A percentile compares a stretch with the other conserved stretches of the same genome.
phyloP scores from a whole-genome alignment of 2,329 filamentous ascomycete genomes.

The Nectriaceae sp. region DNA sequence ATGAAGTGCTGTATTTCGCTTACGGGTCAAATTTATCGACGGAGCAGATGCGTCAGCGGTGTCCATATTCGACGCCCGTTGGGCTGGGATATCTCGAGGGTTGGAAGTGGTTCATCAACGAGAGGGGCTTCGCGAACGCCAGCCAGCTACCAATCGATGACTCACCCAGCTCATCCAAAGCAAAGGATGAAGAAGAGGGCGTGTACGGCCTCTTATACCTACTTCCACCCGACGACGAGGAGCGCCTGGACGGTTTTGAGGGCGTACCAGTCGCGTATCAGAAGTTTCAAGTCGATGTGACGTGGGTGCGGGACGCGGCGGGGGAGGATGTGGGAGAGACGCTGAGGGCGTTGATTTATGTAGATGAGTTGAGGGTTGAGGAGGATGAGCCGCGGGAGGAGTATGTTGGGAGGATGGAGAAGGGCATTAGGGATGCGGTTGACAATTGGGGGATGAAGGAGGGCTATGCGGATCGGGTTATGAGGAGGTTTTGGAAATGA shows the following conservation, averaged over 20 bases:
- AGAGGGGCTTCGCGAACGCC: conserved; percentile 70
- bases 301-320: conserved; percentile 26
- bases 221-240: conserved; percentile 52
- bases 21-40: conserved; percentile 72
- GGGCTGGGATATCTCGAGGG: conserved; percentile 58
- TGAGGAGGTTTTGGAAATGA: conserved; percentile 48
- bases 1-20: conserved; percentile 62
- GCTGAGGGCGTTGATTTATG: conserved; percentile 57
- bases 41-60: conserved; percentile 64
- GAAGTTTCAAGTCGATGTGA: conserved; percentile 45
- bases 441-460: conserved; percentile 53
- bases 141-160: conserved; percentile 35
- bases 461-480: conserved; percentile 54
- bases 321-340: conserved; percentile 22
- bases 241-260: conserved; percentile 56
- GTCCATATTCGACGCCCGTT: conserved; percentile 56
- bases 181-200: conserved; percentile 32
- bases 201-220: conserved; percentile 62
- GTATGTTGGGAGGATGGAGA: conserved; percentile 66
- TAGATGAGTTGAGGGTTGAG: conserved; percentile 47
- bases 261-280: conserved; percentile 65
- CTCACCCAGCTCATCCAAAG: conserved; percentile 4
- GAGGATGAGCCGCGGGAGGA: conserved; percentile 51
- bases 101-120: conserved; percentile 68
- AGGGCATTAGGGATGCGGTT: conserved; percentile 60